phyloP scores from a whole-genome alignment of 2,329 filamentous ascomycete species.

The Fusarium goolgardi region DNA sequence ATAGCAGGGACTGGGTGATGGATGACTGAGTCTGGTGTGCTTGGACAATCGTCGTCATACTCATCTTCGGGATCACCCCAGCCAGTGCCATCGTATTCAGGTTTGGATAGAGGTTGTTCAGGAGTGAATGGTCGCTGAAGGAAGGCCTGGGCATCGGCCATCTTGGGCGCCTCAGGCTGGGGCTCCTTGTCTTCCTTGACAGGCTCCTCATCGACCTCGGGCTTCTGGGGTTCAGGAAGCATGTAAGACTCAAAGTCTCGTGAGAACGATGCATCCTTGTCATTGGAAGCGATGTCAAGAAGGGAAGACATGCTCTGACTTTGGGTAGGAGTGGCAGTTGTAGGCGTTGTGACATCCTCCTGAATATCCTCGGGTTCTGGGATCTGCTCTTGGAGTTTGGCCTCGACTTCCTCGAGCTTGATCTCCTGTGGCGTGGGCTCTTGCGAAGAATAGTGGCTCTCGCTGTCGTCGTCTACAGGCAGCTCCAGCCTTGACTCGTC shows the following conservation, averaged over 20 bases:
- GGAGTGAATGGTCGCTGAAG: slow-evolving; percentile 62
- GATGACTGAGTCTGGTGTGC: slow-evolving; percentile 91
- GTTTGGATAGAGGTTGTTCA: slow-evolving; percentile 64
- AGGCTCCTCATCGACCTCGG: slow-evolving; percentile 49
- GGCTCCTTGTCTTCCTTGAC: slow-evolving; percentile 39
- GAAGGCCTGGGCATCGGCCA: slow-evolving; percentile 53
- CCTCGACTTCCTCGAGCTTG: slow-evolving; percentile 18
- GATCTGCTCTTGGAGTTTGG: slow-evolving; percentile 55
- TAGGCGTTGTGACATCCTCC: slow-evolving; percentile 65
- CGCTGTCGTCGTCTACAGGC: slow-evolving; percentile 58
- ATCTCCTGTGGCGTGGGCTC: slow-evolving; percentile 43
- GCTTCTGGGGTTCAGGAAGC: slow-evolving; percentile 54
- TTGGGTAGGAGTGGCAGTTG: slow-evolving; percentile 52
- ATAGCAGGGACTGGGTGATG: slow-evolving; percentile 71
- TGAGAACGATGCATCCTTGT: slow-evolving; percentile 55
- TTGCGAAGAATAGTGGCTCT: slow-evolving; percentile 53
- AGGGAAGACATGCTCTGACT: slow-evolving; percentile 47
- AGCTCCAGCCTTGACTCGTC: slow-evolving; percentile 69
- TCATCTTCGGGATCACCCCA: slow-evolving; percentile 68
- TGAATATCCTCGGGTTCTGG: slow-evolving; percentile 41
- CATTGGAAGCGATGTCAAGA: slow-evolving; percentile 53
- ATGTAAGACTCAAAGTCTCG: slow-evolving; percentile 61
- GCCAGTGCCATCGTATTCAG: slow-evolving; percentile 72
- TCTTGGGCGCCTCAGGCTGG: slow-evolving; percentile 47
- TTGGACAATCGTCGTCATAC: slow-evolving; percentile 66